Conservation (phyloP, 805 yeast genomes). For the Barnettozyma salicaria region DNA sequence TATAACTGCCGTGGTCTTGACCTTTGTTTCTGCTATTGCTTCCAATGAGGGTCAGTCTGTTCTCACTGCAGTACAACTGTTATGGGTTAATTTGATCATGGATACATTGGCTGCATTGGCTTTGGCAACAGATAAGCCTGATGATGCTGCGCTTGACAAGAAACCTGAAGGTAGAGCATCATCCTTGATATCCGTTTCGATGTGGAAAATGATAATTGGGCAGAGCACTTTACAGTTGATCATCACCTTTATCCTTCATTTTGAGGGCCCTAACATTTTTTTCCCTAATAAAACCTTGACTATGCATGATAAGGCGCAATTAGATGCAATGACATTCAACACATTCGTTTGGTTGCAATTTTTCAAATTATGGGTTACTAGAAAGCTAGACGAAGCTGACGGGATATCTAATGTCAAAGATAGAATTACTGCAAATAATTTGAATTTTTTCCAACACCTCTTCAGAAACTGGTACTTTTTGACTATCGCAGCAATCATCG, state of each 20-base stretch:
- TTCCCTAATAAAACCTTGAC: constrained; percentile 30
- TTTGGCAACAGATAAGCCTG: constrained; percentile 95
- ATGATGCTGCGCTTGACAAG: constrained; percentile 67
- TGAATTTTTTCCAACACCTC: constrained; percentile 79
- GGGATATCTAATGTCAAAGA: constrained; percentile 51
- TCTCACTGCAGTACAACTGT: constrained; percentile 90
- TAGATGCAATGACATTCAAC: constrained; percentile 86
- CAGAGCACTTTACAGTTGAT: constrained; percentile 75
- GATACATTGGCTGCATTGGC: constrained; percentile 98
- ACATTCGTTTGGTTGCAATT: constrained; percentile 97
- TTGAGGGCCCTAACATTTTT: constrained; percentile 64
- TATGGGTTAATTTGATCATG: constrained; percentile 98
- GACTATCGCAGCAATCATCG: constrained; percentile 65
- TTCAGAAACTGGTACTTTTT: constrained; percentile 80
- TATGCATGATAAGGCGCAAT: constrained; percentile 47
- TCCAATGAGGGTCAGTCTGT: constrained; percentile 77
- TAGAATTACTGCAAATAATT: constrained; percentile 55
- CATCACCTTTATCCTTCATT: constrained; percentile 77
- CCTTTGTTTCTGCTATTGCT: constrained; percentile 91
- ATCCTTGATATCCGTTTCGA: constrained; percentile 79
- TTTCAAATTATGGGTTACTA: constrained; percentile 84
- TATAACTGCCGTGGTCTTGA: constrained; percentile 89
- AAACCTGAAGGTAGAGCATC: constrained; percentile 78
- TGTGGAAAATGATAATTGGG: constrained; percentile 98
- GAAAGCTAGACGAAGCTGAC: constrained; percentile 86